Base-by-base conservation (phyloP, 2,329 filamentous ascomycete genomes). In the Chrysoporthe puriensis region DNA sequence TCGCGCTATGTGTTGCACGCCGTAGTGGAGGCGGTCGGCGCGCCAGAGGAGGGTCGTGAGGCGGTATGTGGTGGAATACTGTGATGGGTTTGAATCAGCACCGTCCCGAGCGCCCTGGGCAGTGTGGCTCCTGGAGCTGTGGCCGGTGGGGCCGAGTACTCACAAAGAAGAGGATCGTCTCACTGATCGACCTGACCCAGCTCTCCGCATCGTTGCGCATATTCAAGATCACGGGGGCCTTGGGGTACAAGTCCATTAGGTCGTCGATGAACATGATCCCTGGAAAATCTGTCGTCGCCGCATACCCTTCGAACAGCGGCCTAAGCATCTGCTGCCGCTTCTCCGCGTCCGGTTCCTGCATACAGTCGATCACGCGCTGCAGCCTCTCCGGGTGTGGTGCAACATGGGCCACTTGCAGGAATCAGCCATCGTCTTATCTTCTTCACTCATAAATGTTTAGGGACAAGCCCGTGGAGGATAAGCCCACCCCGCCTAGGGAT, bases 241-340 rank as follows among this genome's bases (percentile, higher is more conserved):
- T 73, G 0, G 77, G 76, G 9, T 78, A 79, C 71, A 77, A 76
- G 43, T 80, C 78, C 76, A 79, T 78, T 50, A 80, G 68, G 46
- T 79, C 78, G 6, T 75, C 73, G 0, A 74, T 69, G 69, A 80
- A 79, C 44, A 72, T 72, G 5, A 75, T 70, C 1, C 72, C 76
- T 0, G 78, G 77, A 7, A 78, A 73, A 60, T 79, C 73, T 36
- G 57, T 21, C 6, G 56, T 70, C 72, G 43, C 72, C 0, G 71
- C 70, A 61, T 76, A 75, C 0, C 77, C 76, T 34, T 74, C 72
- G 56, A 78, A 73, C 9, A 79, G 66, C 36, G 73, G 59, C 32
- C 71, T 72, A 0, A 79, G 66, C 18, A 79, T 64, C 59, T 75
- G 74, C 11, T 74, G 74, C 0, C 77, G 73, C 7, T 67, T 72